Conservation (phyloP, 2,329 filamentous ascomycete species). For the Trichoderma breve region DNA sequence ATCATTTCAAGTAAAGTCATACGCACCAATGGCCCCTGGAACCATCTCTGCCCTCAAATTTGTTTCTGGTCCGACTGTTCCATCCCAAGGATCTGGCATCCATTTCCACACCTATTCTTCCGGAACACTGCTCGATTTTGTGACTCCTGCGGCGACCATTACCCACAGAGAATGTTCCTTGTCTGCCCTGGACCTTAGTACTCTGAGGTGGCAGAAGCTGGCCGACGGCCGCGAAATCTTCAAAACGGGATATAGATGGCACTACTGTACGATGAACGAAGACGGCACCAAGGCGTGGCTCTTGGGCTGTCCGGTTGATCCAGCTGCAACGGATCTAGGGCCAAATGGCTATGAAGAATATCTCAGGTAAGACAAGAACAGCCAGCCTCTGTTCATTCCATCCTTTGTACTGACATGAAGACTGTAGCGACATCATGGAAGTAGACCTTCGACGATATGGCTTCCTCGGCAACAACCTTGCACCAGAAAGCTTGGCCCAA, state of each 20-base stretch:
- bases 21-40: constrained; percentile 82
- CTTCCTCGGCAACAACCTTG: constrained; percentile 75
- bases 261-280: constrained; percentile 95
- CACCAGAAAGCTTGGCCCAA: constrained; percentile 52
- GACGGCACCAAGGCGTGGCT: constrained; percentile 96
- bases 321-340: constrained; percentile 61
- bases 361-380: constrained; percentile 51
- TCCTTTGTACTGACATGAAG: not conserved
- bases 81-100: constrained; percentile 83
- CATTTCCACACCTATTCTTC: constrained; percentile 97
- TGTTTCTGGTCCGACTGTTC: constrained; percentile 74
- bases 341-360: constrained; percentile 81
- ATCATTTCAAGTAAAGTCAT: constrained; percentile 65
- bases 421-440: constrained; percentile 74
- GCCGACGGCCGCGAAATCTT: constrained; percentile 95
- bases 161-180: constrained; percentile 84
- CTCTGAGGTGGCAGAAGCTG: constrained; percentile 89
- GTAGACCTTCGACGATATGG: constrained; percentile 91
- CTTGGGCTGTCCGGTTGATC: constrained; percentile 83
- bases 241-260: constrained; percentile 89
- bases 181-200: constrained; percentile 82
- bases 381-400: not conserved
- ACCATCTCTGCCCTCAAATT: constrained; percentile 89
- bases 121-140: constrained; percentile 87
- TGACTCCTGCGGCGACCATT: constrained; percentile 86